Base-by-base conservation (phyloP, 129 eudicot genomes). In the Lonicera japonica region DNA sequence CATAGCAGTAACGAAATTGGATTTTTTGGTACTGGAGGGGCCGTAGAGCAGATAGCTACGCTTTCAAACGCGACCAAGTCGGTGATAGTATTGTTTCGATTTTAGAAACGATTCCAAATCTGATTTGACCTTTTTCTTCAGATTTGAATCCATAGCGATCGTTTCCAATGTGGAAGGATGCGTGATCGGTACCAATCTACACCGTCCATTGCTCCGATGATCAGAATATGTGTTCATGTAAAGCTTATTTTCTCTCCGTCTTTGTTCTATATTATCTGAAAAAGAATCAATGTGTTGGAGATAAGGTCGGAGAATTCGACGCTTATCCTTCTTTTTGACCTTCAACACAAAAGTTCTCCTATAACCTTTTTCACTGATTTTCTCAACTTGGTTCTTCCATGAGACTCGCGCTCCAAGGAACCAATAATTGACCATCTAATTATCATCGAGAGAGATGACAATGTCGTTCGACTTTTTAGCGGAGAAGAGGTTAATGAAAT, bases 321-420 rank as follows among this genome's bases (percentile, higher is more conserved):
- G 65, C 75, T 73, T 77, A 19, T 81, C 87, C 62, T 58, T 70
- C 21, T 63, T 64, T 67, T 58, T 74, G 4, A 81, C 65, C 53
- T 40, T 66, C 58, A 81, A 14, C n/a, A 77, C 72, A 7, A 77
- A 60, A 41, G 58, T 54, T 14, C 64, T 60, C n/a, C 43, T 38
- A 38, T 10, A 38, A 38, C 10, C 5, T 38, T n/a, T 38, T 38
- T 38, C 43, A 38, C 65, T 36, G 16, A 10, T 54, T 54, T 29
- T 71, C 16, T 64, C 74, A 21, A 77, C 51, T 21, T 50, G 38
- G 59, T 79, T 64, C 3, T 67, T 72, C 95, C 97, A 86, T 2
- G 80, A 46, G 17, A 86, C 64, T 36, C 82, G 71, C 14, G 97
- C 94, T 0, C 86, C 83, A 18, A 86, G 80, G 52, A 90, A 90